These are phyloP conservation scores for Cymbopogon flexuosus DNA, from an alignment of 202 grass and related monocot species.

Conservation along the genomic window DNA sequence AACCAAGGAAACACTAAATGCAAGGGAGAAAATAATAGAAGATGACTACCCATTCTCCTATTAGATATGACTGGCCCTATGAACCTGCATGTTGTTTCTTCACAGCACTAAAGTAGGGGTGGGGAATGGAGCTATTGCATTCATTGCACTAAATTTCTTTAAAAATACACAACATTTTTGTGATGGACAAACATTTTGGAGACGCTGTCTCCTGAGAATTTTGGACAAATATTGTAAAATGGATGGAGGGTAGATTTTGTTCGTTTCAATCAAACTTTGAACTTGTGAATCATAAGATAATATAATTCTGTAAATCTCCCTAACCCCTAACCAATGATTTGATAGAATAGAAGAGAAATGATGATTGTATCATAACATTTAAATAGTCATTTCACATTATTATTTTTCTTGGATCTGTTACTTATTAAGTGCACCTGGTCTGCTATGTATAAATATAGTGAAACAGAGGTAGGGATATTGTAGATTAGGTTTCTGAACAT, in stretches of 20 bases:
- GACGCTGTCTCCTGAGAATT: neutral
- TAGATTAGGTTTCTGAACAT: neutral
- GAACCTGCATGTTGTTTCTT: neutral
- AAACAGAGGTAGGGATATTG: neutral
- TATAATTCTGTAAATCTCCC: neutral
- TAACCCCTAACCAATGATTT: no score
- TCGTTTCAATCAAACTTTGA: conserved; percentile 1
- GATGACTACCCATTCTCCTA: neutral
- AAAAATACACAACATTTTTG: neutral
- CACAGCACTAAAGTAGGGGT: neutral
- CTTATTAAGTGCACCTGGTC: neutral
- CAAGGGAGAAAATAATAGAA: neutral
- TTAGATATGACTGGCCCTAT: neutral
- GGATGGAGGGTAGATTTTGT: neutral
- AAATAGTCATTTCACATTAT: neutral
- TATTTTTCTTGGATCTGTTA: neutral
- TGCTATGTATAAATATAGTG: neutral
- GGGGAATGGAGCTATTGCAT: neutral
- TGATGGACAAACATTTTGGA: neutral
- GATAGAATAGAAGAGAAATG: neutral
- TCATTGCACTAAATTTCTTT: neutral
- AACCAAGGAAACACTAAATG: neutral
- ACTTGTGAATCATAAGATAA: neutral
- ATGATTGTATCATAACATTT: neutral
- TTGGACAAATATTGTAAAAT: neutral